Base-by-base conservation (phyloP, 2,329 filamentous ascomycete species). In the Leptographium radiaticola region DNA sequence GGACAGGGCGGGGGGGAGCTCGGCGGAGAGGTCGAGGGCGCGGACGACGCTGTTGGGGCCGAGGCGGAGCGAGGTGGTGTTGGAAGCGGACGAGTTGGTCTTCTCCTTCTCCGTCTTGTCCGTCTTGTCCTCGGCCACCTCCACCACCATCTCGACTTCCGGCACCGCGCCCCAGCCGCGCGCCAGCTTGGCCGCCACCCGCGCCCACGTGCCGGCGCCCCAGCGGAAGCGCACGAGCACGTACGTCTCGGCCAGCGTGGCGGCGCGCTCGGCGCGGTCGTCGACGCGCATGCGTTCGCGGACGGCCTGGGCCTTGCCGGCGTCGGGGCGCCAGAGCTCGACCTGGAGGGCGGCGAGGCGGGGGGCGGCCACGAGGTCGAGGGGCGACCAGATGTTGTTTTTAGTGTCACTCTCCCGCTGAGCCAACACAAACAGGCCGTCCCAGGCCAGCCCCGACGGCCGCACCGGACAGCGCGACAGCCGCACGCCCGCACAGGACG, bases 381-480 rank as follows among this genome's bases (percentile, higher is more conserved):
- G 63, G 53, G 66, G 65, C 58, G 70, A 68, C 55, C 70, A 65
- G 54, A 65, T 67, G 36, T 16, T 34, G 42, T 36, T 20, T 34
- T 30, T 25, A 4, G 43, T 33, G n/a, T 18, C 34, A 6, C 72
- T 73, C 52, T 67, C 63, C 51, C 77, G 71, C 66, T 90, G 84
- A 2, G 86, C 89, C 64, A 96, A 87, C 49, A 81, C 84, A 71
- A 89, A 95, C 60, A 91, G 79, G 7, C 89, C 80, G 68, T 96
- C 89, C 66, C 85, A 86, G 64, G 84, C 78, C 54, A 95, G 74
- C 2, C 89, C 89, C 2, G 79, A 80, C 7, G 79, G 71, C 47
- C 87, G 68, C 16, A 93, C 75, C 53, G 79, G 76, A 56, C 79
- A 79, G 57, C 75, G 70, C 51, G 77, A 70, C 48, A 95, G 68